Evolutionary conservation across 164 flowering plant genomes (phyloP).

Genomic region (Chimonanthus praecox): DNA sequence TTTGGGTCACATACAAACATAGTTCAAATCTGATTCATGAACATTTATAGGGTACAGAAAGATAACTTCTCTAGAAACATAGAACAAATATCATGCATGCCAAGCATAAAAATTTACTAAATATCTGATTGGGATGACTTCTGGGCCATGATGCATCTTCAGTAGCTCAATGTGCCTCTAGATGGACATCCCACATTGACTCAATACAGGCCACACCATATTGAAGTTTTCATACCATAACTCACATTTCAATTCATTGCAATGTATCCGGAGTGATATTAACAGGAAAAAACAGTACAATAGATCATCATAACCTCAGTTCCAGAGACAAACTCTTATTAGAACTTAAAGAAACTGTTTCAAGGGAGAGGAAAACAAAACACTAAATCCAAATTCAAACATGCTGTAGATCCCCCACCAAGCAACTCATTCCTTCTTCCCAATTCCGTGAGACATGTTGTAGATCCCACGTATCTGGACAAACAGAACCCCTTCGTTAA

Average conservation of each 20-base stretch:
- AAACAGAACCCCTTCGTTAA: background rate
- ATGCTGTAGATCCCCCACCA: background rate
- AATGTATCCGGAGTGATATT: background rate
- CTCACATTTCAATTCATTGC: background rate
- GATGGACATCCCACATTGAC: background rate
- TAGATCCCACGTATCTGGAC: conserved; percentile 69
- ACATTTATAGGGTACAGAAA: too few relatives aligned
- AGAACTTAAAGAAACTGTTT: background rate
- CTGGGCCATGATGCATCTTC: background rate
- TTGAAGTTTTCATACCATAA: background rate
- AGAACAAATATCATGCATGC: too few relatives aligned
- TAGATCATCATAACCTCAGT: background rate
- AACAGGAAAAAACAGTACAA: background rate
- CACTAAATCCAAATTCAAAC: background rate
- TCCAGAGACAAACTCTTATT: background rate
- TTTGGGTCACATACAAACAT: too few relatives aligned
- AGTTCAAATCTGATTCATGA: too few relatives aligned
- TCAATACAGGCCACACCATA: background rate
- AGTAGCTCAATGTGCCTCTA: too few relatives aligned
- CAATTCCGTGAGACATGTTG: conserved; percentile 76
- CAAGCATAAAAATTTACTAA: too few relatives aligned
- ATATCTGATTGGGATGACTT: background rate
- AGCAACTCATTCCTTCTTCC: conserved; percentile 58
- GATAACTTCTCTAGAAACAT: too few relatives aligned
- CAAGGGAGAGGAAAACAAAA: background rate